Evolutionary conservation across 2,329 filamentous ascomycete genomes (phyloP).

Genomic region (Fusarium bulbicola): DNA sequence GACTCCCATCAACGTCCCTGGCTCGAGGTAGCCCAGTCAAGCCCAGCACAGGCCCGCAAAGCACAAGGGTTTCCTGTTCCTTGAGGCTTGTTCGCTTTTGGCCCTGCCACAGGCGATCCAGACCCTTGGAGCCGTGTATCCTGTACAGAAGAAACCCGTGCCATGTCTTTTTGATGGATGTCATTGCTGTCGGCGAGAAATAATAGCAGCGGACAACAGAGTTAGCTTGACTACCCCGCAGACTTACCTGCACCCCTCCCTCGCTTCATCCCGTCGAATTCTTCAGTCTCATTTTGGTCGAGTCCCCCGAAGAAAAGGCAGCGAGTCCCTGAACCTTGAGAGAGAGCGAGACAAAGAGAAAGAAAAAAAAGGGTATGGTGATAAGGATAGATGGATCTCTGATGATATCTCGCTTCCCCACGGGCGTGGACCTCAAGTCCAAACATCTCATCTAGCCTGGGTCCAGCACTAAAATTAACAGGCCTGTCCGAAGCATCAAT

Average conservation of each 20-base stretch:
- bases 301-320: neutral
- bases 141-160: neutral
- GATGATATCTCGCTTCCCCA: neutral
- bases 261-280: neutral
- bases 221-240: neutral
- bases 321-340: neutral
- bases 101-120: neutral
- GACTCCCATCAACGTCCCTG: neutral
- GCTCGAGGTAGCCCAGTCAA: neutral
- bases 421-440: neutral
- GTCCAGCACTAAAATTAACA: neutral
- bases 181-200: neutral
- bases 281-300: neutral
- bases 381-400: neutral
- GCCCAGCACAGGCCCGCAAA: neutral
- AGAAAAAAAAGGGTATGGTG: neutral
- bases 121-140: neutral
- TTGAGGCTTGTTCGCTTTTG: neutral
- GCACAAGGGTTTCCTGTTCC: neutral
- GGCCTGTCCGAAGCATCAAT: neutral
- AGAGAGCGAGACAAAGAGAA: neutral
- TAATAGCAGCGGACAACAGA: neutral
- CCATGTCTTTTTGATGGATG: neutral
- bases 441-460: neutral
- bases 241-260: neutral